A percentile compares a stretch with the other conserved stretches of the same genome.
phyloP scores from a whole-genome alignment of 2,329 filamentous ascomycete species.

The Aspergillus fijiensis region DNA sequence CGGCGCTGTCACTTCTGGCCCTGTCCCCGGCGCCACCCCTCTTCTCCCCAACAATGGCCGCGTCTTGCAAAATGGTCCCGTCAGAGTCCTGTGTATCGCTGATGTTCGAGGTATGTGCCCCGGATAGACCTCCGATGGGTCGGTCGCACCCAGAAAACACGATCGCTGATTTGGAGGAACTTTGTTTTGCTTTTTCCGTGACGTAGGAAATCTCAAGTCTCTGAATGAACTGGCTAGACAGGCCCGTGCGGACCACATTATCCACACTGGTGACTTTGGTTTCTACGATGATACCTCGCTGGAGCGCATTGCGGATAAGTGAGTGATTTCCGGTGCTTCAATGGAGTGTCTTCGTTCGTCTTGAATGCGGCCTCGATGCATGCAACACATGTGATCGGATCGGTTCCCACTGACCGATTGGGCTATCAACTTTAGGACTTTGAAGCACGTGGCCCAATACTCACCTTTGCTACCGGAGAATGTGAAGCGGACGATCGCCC shows the following conservation, averaged over 20 bases:
- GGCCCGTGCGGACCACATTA: conserved; percentile 93
- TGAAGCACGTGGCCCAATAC: conserved; percentile 98
- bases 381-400: conserved; percentile 6
- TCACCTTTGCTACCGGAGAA: conserved; percentile 86
- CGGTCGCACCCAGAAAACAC: background rate
- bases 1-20: conserved; percentile 40
- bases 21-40: conserved; percentile 48
- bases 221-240: conserved; percentile 95
- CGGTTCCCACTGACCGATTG: conserved; percentile 19
- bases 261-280: conserved; percentile 97
- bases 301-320: conserved; percentile 98
- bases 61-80: conserved; percentile 49
- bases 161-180: conserved; percentile 21
- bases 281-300: conserved; percentile 97
- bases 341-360: background rate
- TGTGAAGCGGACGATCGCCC: conserved; percentile 65
- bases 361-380: background rate
- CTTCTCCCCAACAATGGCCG: conserved; percentile 53
- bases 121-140: background rate
- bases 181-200: conserved; percentile 18
- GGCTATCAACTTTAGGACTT: conserved; percentile 61
- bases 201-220: conserved; percentile 83
- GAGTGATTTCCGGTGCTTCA: conserved; percentile 39
- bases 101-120: conserved; percentile 49
- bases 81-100: conserved; percentile 51